A percentile compares a stretch with the other conserved stretches of the same genome.
Evolutionary conservation across 73 alveolate species (phyloP).

Genomic region (Loxodes magnus): DNA sequence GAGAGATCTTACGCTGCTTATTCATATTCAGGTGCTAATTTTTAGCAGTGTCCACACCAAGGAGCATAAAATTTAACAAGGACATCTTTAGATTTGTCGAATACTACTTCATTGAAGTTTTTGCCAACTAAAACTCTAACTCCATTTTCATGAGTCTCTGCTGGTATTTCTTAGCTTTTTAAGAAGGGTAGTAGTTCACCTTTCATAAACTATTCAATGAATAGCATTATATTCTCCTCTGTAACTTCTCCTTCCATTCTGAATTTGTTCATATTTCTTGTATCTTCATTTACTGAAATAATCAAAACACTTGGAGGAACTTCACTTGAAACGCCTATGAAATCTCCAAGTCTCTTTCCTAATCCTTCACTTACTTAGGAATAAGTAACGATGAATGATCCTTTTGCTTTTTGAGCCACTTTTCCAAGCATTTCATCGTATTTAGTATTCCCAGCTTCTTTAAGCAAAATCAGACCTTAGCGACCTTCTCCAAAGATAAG

Average conservation of each 20-base stretch:
- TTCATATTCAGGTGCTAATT: constrained; percentile 85
- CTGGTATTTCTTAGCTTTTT: constrained; percentile 83
- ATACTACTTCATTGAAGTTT: constrained; percentile 74
- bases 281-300: constrained; percentile 47
- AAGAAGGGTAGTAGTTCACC: constrained; percentile 58
- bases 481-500: constrained; percentile 62
- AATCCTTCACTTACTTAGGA: constrained; percentile 64
- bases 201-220: constrained; percentile 50
- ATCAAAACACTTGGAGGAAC: constrained; percentile 59
- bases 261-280: too few species aligned
- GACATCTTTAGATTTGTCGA: constrained; percentile 72
- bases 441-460: constrained; percentile 42
- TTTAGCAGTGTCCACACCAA: constrained; percentile 58
- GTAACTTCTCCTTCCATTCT: constrained; percentile 41
- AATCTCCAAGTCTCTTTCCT: constrained; percentile 71
- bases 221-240: constrained; percentile 34
- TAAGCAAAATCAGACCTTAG: constrained; percentile 72
- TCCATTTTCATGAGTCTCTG: constrained; percentile 47
- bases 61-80: constrained; percentile 41
- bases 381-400: constrained; percentile 46
- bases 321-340: constrained; percentile 55
- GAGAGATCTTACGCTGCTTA: constrained; percentile 69
- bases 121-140: constrained; percentile 84
- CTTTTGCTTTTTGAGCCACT: constrained; percentile 60
- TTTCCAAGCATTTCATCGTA: constrained; percentile 37